A percentile compares a stretch with the other conserved stretches of the same genome.
Evolutionary conservation across 768 basidiomycete genomes (phyloP).

Genomic region (Dioszegia crocea): DNA sequence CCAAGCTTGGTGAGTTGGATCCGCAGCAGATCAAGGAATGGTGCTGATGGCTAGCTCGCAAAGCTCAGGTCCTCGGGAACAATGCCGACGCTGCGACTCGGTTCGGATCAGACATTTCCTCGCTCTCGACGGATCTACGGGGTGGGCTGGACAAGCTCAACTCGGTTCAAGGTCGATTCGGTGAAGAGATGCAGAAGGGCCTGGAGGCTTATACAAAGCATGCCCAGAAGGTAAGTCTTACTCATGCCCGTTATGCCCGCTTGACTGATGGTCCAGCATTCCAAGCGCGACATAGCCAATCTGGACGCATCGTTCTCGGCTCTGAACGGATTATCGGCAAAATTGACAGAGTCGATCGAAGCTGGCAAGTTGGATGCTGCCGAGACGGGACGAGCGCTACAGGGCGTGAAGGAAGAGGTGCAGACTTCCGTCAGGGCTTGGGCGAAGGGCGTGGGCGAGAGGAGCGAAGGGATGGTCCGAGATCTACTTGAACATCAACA

Average conservation of each 20-base stretch:
- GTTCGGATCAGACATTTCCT: constrained; percentile 61
- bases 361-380: constrained; percentile 22
- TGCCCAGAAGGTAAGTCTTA: constrained; percentile 55
- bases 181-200: constrained; percentile 58
- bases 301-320: constrained; percentile 29
- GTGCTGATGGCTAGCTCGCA: constrained; percentile 81
- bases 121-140: constrained; percentile 58
- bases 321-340: constrained; percentile 26
- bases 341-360: constrained; percentile 25
- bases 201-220: constrained; percentile 59
- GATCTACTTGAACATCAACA: constrained; percentile 37
- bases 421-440: constrained; percentile 31
- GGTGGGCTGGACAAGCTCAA: constrained; percentile 63
- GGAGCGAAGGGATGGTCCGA: constrained; percentile 29
- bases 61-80: constrained; percentile 59
- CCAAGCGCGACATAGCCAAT: constrained; percentile 19
- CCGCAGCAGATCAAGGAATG: no score
- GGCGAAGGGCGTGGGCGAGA: constrained; percentile 30
- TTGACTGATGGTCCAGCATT: constrained; percentile 14
- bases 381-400: constrained; percentile 16
- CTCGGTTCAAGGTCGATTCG: constrained; percentile 58
- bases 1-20: constrained; percentile 69
- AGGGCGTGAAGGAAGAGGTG: constrained; percentile 23
- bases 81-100: constrained; percentile 65
- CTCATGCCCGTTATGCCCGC: not conserved